Conservation (phyloP, 2,329 filamentous ascomycete species). For the Teratosphaeria epicoccoides region DNA sequence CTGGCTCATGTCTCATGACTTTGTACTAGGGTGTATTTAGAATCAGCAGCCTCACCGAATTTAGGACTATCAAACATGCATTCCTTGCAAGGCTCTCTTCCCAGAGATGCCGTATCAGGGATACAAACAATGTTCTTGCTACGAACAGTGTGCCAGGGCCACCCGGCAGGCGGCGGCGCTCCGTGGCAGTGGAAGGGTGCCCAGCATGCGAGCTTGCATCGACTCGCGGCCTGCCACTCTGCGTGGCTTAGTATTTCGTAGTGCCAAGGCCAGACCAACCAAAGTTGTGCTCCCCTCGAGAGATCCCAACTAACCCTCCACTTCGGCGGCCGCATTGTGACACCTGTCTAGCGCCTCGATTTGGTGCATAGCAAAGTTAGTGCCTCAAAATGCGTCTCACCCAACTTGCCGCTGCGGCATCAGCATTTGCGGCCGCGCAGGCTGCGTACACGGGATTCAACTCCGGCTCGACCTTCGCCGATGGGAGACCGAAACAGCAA, state of each 20-base stretch:
- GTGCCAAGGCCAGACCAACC: background rate
- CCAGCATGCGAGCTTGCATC: background rate
- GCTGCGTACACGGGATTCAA: conserved; percentile 55
- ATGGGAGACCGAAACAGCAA: conserved; percentile 49
- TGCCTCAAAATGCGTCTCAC: conserved; percentile 23
- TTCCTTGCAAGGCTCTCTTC: background rate
- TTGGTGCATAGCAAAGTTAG: background rate
- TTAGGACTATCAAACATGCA: background rate
- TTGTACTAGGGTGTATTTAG: no score
- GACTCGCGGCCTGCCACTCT: background rate
- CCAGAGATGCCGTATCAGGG: background rate
- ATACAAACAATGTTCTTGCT: no score
- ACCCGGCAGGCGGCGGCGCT: background rate
- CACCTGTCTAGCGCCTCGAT: background rate
- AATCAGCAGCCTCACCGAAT: background rate
- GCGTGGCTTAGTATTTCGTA: background rate
- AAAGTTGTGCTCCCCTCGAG: background rate
- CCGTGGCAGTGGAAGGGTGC: background rate
- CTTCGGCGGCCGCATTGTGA: background rate
- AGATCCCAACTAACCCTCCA: background rate
- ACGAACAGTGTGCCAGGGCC: no score
- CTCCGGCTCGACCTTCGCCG: conserved; percentile 54
- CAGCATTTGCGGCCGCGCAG: conserved; percentile 29
- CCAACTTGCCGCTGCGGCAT: conserved; percentile 25
- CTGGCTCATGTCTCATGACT: no score